Conservation (phyloP, 2,329 filamentous ascomycete species). For the Colletotrichum abscissum region DNA sequence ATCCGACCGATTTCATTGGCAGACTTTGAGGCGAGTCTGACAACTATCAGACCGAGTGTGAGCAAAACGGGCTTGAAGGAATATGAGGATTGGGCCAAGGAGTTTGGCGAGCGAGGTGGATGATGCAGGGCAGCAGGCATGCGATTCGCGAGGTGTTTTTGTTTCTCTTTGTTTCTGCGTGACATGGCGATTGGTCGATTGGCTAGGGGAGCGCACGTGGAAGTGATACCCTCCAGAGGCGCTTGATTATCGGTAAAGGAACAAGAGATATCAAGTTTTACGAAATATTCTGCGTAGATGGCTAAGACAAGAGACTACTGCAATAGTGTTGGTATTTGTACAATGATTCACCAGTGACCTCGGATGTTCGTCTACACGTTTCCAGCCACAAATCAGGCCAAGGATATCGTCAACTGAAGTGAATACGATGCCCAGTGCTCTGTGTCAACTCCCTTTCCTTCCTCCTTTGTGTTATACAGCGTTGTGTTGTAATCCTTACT, state of each 20-base stretch:
- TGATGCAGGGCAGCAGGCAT: slow-evolving; percentile 49
- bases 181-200: neutral
- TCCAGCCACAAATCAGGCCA: neutral
- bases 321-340: slow-evolving; percentile 4
- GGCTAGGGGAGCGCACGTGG: neutral
- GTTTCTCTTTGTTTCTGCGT: neutral
- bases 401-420: neutral
- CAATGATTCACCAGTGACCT: neutral
- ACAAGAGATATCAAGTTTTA: neutral
- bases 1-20: slow-evolving; percentile 86
- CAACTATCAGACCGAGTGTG: slow-evolving; percentile 89
- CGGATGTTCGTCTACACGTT: neutral
- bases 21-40: slow-evolving; percentile 87
- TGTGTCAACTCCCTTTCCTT: neutral
- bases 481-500: neutral
- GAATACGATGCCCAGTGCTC: neutral
- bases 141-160: neutral
- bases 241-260: neutral
- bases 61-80: slow-evolving; percentile 85
- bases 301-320: neutral
- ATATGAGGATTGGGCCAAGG: slow-evolving; percentile 93
- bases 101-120: slow-evolving; percentile 92
- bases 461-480: slow-evolving; percentile 10
- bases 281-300: neutral
- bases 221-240: neutral